Conservation (phyloP, 2,329 filamentous ascomycete species). For the Trichoderma koningiopsis region DNA sequence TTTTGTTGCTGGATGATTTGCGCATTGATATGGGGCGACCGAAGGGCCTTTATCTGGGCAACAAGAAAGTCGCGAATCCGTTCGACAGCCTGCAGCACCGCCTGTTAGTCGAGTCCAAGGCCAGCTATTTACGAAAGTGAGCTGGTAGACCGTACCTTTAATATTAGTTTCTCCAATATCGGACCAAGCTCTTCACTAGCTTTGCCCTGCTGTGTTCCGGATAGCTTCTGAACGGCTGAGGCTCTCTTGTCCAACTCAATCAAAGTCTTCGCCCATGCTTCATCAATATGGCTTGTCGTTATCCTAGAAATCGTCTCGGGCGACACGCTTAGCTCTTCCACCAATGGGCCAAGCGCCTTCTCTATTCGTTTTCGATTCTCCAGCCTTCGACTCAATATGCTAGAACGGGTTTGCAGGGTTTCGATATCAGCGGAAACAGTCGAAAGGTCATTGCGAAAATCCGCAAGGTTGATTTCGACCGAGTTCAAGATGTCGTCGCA, state of each 20-base stretch:
- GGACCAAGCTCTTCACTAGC: constrained; percentile 83
- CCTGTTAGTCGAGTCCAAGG: constrained; percentile 22
- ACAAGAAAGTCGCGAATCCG: constrained; percentile 94
- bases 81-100: constrained; percentile 68
- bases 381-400: constrained; percentile 77
- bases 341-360: constrained; percentile 80
- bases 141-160: constrained; percentile 61
- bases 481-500: constrained; percentile 94
- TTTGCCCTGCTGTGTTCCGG: constrained; percentile 65
- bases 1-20: constrained; percentile 95
- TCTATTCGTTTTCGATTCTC: constrained; percentile 90
- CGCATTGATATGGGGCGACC: constrained; percentile 94
- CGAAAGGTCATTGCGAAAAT: constrained; percentile 90
- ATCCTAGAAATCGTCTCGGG: constrained; percentile 83
- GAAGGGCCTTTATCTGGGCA: constrained; percentile 87
- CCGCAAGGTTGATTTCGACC: constrained; percentile 88
- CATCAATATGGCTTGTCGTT: constrained; percentile 84
- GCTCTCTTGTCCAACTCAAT: constrained; percentile 81
- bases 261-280: constrained; percentile 81
- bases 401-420: constrained; percentile 83
- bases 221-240: constrained; percentile 69
- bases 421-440: constrained; percentile 95
- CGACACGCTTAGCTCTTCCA: constrained; percentile 89
- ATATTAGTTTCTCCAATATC: constrained; percentile 78
- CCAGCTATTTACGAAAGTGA: neutral